These are phyloP conservation scores for Raphanus sativus DNA, from an alignment of 345 rosid species.

Conservation along the genomic window DNA sequence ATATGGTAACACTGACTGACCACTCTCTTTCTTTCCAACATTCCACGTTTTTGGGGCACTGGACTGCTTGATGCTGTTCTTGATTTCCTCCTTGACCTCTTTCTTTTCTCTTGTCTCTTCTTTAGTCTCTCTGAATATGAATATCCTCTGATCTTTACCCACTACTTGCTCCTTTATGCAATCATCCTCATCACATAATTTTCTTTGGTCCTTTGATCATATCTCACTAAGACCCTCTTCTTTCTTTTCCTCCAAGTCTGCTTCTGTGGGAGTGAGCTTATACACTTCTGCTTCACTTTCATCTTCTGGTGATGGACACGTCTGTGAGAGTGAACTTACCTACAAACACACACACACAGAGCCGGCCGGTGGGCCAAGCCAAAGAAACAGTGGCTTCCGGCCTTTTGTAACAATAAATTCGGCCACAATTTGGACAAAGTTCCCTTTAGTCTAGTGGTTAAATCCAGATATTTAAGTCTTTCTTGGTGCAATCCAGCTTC, in stretches of 20 bases:
- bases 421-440: too few species aligned
- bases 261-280: constrained; percentile 17
- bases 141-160: constrained; percentile 13
- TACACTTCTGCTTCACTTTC: constrained; percentile 8
- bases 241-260: neutral
- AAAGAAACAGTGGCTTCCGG: too few species aligned
- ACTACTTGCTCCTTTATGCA: constrained; percentile 1
- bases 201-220: neutral
- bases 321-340: too few species aligned
- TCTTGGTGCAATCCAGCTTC: too few species aligned
- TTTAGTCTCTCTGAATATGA: constrained; percentile 19
- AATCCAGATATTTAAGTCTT: too few species aligned
- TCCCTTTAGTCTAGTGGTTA: too few species aligned
- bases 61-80: constrained; percentile 19
- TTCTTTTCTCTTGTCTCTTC: constrained; percentile 1
- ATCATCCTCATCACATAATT: constrained; percentile 5
- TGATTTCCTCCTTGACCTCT: constrained; percentile 16
- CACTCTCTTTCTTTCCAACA: constrained; percentile 20
- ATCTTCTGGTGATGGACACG: too few species aligned
- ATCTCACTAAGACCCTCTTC: neutral
- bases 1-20: constrained; percentile 16
- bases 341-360: neutral
- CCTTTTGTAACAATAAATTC: too few species aligned
- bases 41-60: neutral
- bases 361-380: too few species aligned